phyloP scores from a whole-genome alignment of 225 moss, liverwort and hornwort species.

The Marchantia paleacea region DNA sequence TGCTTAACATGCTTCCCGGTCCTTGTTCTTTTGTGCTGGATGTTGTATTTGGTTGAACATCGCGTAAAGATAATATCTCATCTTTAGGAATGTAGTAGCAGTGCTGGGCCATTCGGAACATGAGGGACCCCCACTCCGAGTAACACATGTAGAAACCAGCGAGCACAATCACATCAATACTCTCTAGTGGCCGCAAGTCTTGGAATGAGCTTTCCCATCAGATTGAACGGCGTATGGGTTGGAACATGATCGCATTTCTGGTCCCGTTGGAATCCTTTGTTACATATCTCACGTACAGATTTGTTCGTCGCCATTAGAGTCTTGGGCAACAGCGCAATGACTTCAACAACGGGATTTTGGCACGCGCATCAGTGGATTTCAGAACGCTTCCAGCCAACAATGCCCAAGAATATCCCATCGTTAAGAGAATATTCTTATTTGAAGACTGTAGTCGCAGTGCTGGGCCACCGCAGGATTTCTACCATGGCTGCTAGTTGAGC shows the following conservation, averaged over 20 bases:
- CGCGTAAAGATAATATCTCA: too few relatives aligned
- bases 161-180: conserved; percentile 99
- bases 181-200: conserved; percentile 98
- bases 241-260: conserved; percentile 99
- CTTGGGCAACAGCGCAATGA: conserved; percentile 95
- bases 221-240: conserved; percentile 99
- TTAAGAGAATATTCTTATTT: too few relatives aligned
- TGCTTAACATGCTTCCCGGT: too few relatives aligned
- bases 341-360: conserved; percentile 81
- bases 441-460: too few relatives aligned
- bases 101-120: too few relatives aligned
- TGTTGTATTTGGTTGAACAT: too few relatives aligned
- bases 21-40: too few relatives aligned
- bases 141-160: conserved; percentile 83
- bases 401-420: neutral
- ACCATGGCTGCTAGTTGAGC: too few relatives aligned
- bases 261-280: conserved; percentile 99
- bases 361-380: conserved; percentile 18
- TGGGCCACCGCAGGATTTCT: too few relatives aligned
- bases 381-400: neutral
- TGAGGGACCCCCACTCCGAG: neutral
- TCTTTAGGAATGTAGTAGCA: too few relatives aligned
- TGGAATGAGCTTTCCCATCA: conserved; percentile 99
- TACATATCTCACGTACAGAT: conserved; percentile 98
- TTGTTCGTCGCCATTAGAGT: conserved; percentile 99